These are phyloP conservation scores for Solanum pennellii DNA, from an alignment of 257 asterid species.

Conservation along the genomic window DNA sequence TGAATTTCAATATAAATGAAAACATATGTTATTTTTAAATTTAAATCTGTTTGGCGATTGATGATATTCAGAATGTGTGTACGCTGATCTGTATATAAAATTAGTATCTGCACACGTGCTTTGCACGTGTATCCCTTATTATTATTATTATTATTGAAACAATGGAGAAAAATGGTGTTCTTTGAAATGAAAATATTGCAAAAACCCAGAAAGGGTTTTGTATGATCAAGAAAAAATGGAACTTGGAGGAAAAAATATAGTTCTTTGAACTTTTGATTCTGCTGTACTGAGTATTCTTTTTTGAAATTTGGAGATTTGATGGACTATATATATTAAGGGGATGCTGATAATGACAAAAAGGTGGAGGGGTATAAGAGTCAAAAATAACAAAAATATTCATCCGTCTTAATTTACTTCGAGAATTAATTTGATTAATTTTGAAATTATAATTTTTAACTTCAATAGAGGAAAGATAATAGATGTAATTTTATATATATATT, in stretches of 20 bases:
- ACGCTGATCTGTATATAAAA: background rate
- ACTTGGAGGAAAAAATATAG: background rate
- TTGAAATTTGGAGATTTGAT: background rate
- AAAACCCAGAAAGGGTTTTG: too few relatives aligned
- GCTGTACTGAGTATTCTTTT: background rate
- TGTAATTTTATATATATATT: too few relatives aligned
- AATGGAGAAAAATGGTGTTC: too few relatives aligned
- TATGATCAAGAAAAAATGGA: background rate
- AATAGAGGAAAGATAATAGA: background rate
- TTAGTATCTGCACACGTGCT: fast-evolving
- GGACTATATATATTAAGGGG: background rate
- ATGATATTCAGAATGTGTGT: background rate
- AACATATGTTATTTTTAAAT: background rate
- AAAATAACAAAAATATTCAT: background rate
- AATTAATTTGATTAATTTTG: background rate
- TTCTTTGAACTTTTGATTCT: background rate
- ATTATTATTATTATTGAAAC: too few relatives aligned
- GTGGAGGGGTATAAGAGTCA: background rate
- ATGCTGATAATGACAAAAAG: background rate
- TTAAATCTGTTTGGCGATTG: background rate
- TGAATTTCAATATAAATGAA: background rate
- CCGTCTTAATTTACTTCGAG: background rate
- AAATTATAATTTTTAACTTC: background rate
- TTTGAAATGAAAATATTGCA: too few relatives aligned
- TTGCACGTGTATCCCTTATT: too few relatives aligned